Conservation (phyloP, 2,329 filamentous ascomycete genomes). For the Colletotrichum lentis region DNA sequence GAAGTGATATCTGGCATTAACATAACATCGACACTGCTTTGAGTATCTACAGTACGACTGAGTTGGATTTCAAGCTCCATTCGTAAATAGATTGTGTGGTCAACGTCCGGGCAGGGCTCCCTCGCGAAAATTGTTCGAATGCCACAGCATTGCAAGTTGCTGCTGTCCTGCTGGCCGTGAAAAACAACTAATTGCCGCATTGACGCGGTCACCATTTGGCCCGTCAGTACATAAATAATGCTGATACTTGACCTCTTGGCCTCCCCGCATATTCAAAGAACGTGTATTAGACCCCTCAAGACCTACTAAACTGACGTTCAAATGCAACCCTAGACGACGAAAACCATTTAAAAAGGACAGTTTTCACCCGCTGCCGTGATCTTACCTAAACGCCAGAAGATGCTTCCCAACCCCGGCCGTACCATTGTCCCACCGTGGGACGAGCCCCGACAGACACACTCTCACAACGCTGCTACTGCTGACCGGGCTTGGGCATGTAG, state of each 20-base stretch:
- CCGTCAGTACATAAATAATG: not conserved
- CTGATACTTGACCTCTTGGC: too few relatives aligned
- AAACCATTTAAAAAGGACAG: constrained; percentile 9
- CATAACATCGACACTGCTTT: not conserved
- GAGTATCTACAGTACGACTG: not conserved
- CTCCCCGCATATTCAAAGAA: not conserved
- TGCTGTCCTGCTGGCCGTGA: not conserved
- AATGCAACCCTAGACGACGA: constrained; percentile 3
- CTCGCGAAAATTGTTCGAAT: not conserved
- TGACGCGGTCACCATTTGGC: not conserved
- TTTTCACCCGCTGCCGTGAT: constrained; percentile 23
- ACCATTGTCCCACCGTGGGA: constrained; percentile 14
- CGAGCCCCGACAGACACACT: not conserved
- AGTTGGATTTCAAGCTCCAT: not conserved
- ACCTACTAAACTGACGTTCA: constrained; percentile 8
- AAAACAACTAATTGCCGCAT: too few relatives aligned
- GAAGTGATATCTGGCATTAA: not conserved
- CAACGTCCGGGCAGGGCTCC: not conserved
- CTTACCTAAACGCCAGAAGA: constrained; percentile 36
- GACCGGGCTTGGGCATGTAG: constrained; percentile 54
- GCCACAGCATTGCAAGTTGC: not conserved
- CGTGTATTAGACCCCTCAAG: not conserved
- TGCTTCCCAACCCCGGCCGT: constrained; percentile 20
- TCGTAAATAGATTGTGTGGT: constrained; percentile 4
- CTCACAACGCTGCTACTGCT: constrained; percentile 28